Evolutionary conservation across 257 asterid species (phyloP), one percentile per base, ranked within the genome.

Genomic region (Scutellaria galericulata): DNA sequence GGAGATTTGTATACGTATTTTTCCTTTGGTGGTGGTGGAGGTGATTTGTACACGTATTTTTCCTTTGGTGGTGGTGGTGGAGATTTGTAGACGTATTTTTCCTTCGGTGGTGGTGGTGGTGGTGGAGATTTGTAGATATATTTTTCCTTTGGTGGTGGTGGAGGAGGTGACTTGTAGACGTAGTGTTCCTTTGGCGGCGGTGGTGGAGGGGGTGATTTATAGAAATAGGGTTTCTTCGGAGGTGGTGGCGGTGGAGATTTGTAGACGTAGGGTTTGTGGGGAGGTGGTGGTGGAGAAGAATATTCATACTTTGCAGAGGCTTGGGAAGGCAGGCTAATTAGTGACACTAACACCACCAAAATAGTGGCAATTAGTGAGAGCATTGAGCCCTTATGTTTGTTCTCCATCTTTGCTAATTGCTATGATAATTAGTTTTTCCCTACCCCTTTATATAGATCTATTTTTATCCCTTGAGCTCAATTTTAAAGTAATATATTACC

Each of bases 281-380:
- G 37, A 31, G 72, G 78, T 6, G 72, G 78, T 6, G 72, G 72
- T 7, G 68, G 69, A 20, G 79, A 60, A 37, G 79, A 39, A 12
- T 58, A 68, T 52, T 70, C 70, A 11, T 76, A 63, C 6, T 77
- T 46, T 0, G 81, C 73, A 1, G 50, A 45, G 40, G 51, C 50
- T 71, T 77, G 77, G 27, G 58, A 64, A 45, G 81, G 15, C 45
- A 55, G 22, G n/a, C 60, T 63, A 7, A 45, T 35, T 15, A 76
- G 72, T 27, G 68, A 69, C 18, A 76, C 62, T 53, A 76, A 69
- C 18, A 70, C 72, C 80, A 76, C 76, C 11, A 69, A 41, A 70
- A 76, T 62, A 63, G 63, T 70, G 76, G 76, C 39, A 10, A 27
- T 3, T 44, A 69, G 55, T 53, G 76, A 70, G 45, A 53, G 62